Percentiles rank a stretch among this genome's conserved stretches.
Evolutionary conservation across 495 filamentous ascomycete species (phyloP).

Genomic region (Immersiella caudata): DNA sequence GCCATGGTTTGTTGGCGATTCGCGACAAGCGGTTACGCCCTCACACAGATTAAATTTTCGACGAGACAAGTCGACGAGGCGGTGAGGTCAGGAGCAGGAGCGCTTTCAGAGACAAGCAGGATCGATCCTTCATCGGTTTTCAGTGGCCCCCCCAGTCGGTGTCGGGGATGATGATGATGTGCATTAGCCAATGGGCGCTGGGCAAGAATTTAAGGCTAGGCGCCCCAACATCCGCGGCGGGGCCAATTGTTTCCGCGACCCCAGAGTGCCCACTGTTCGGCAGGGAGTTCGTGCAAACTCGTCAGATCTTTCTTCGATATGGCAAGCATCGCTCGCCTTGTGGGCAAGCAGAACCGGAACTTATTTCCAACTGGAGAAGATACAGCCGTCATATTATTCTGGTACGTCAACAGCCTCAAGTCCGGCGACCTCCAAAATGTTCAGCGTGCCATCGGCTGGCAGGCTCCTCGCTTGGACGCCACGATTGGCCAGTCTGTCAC

Average conservation of each 20-base stretch:
- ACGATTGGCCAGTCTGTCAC: not conserved
- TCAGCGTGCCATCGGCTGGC: not conserved
- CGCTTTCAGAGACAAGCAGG: not conserved
- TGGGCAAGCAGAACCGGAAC: not conserved
- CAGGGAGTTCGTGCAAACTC: not conserved
- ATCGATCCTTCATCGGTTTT: not conserved
- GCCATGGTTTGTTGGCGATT: not conserved
- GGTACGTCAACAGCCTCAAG: not conserved
- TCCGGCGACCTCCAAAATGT: not conserved
- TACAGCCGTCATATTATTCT: no score
- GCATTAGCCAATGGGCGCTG: slow-evolving; percentile 1
- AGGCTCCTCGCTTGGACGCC: not conserved
- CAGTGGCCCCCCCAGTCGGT: not conserved
- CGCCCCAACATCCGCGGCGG: not conserved
- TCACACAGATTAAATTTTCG: not conserved
- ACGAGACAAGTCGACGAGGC: not conserved
- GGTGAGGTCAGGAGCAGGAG: not conserved
- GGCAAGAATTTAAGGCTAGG: not conserved
- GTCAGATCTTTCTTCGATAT: not conserved
- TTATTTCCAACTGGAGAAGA: not conserved
- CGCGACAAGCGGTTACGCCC: not conserved
- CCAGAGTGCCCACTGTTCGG: not conserved
- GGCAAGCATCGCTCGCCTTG: not conserved
- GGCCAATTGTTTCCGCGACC: not conserved
- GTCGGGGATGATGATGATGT: not conserved